Conservation (phyloP, 345 rosid species). For the Noccaea bulbosa region DNA sequence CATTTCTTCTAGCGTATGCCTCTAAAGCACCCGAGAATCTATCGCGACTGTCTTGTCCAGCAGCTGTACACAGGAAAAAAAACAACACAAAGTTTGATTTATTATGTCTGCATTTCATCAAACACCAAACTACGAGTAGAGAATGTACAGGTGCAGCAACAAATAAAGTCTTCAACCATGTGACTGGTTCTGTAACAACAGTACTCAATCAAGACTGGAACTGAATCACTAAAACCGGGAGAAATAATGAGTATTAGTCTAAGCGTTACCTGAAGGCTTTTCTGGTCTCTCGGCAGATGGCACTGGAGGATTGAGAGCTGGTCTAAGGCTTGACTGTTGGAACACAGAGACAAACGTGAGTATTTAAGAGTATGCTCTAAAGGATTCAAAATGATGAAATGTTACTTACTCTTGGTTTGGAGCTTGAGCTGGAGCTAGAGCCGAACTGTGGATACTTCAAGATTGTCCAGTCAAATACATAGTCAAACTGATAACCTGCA, state of each 20-base stretch:
- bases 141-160: conserved; percentile 9
- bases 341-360: conserved; percentile 34
- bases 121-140: conserved; percentile 15
- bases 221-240: not conserved
- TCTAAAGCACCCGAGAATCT: conserved; percentile 78
- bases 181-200: conserved; percentile 20
- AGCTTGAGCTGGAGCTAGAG: conserved; percentile 71
- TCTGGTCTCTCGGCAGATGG: conserved; percentile 69
- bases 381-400: conserved; percentile 10
- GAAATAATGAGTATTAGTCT: too few relatives aligned
- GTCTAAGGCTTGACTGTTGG: conserved; percentile 61
- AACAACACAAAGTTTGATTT: conserved; percentile 1
- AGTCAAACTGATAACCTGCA: conserved; percentile 95
- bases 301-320: conserved; percentile 56
- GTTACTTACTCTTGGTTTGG: conserved; percentile 73
- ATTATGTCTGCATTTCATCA: not conserved
- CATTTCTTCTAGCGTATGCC: conserved; percentile 71
- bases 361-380: not conserved
- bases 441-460: conserved; percentile 89
- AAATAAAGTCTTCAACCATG: conserved; percentile 6
- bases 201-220: not conserved
- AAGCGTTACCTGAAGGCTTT: conserved; percentile 76
- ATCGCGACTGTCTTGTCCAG: conserved; percentile 65
- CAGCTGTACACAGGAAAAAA: conserved; percentile 44
- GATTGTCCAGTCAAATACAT: conserved; percentile 96